phyloP scores from a whole-genome alignment of 305 asterid species.

The Rubia balearica region DNA sequence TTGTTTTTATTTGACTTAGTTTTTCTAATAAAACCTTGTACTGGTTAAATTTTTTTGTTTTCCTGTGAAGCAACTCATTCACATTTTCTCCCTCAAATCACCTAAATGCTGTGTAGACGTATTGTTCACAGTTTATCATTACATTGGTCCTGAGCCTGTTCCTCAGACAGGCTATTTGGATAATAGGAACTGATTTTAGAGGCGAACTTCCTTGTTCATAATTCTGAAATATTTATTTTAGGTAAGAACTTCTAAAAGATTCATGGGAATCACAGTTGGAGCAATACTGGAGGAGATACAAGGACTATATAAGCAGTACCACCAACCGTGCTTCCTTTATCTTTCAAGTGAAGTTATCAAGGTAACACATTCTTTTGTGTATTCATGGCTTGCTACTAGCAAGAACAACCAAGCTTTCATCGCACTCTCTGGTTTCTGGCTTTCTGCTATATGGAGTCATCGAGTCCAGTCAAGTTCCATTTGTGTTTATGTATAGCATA shows the following conservation, averaged over 20 bases:
- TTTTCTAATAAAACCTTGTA: neutral
- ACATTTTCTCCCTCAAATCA: neutral
- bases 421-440: neutral
- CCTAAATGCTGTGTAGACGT: neutral
- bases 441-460: neutral
- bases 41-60: neutral
- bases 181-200: slow-evolving; percentile 1
- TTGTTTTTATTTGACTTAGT: neutral
- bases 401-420: neutral
- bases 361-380: slow-evolving; percentile 31
- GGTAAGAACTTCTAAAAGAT: slow-evolving; percentile 91
- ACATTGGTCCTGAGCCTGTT: neutral
- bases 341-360: slow-evolving; percentile 98
- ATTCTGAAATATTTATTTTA: slow-evolving; percentile 24
- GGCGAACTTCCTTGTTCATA: neutral
- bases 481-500: neutral
- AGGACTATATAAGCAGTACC: slow-evolving; percentile 65
- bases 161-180: neutral
- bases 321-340: slow-evolving; percentile 93
- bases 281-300: slow-evolving; percentile 95
- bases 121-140: neutral
- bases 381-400: slow-evolving; percentile 4
- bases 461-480: neutral
- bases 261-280: slow-evolving; percentile 91
- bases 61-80: neutral